These are phyloP conservation scores for Capsicum rhomboideum DNA, from an alignment of 257 asterid genomes.

Conservation along the genomic window DNA sequence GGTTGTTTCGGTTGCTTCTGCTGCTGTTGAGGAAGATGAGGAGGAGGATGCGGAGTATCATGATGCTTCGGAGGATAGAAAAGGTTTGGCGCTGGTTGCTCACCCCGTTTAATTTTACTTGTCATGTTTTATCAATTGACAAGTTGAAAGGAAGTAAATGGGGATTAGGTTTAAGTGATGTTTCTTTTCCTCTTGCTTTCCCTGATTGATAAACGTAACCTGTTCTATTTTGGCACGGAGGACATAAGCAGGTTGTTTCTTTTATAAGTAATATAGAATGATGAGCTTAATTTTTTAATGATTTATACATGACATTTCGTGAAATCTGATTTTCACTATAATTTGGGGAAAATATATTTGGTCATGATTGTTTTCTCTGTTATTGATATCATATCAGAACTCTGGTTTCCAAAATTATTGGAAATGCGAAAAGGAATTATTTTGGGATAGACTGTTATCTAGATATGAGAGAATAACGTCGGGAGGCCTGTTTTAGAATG, in stretches of 20 bases:
- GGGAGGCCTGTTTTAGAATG: not conserved
- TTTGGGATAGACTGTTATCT: not conserved
- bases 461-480: not conserved
- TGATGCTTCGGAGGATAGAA: conserved; percentile 63
- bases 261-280: not conserved
- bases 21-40: conserved; percentile 53
- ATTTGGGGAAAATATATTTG: not conserved
- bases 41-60: conserved; percentile 70
- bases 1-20: conserved; percentile 52
- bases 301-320: not conserved
- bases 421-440: not conserved
- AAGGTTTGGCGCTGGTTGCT: conserved; percentile 25
- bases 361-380: not conserved
- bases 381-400: not conserved
- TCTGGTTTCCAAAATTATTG: not conserved
- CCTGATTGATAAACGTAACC: not conserved
- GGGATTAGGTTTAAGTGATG: not conserved
- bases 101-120: too few relatives aligned
- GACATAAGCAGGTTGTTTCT: not conserved
- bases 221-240: not conserved
- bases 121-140: not conserved
- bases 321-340: not conserved
- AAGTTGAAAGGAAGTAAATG: not conserved
- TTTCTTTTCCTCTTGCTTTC: not conserved
- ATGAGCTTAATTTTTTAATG: not conserved